These are phyloP conservation scores for Sungouiozyma ichnusensis DNA, from an alignment of 805 yeast genomes.

Conservation along the genomic window DNA sequence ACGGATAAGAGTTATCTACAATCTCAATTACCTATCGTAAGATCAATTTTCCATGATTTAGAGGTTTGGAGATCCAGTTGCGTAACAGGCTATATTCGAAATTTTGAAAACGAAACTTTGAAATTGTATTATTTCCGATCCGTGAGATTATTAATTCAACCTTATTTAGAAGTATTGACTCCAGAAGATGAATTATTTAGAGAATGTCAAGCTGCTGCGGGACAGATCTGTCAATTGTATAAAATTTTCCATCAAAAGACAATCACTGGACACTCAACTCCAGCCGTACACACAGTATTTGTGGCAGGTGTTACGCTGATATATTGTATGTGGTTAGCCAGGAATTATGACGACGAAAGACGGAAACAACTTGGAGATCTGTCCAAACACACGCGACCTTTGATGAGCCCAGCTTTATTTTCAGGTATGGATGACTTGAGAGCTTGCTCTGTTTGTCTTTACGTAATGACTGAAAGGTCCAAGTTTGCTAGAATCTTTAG, in stretches of 20 bases:
- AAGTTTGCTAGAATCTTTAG: constrained; percentile 51
- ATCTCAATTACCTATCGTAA: constrained; percentile 43
- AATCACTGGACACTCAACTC: constrained; percentile 51
- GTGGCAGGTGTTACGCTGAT: constrained; percentile 60
- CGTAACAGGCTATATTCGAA: constrained; percentile 29
- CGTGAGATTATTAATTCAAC: constrained; percentile 51
- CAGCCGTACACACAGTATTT: constrained; percentile 57
- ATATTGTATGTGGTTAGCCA: constrained; percentile 56
- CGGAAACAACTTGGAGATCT: constrained; percentile 45
- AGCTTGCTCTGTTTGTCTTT: constrained; percentile 53
- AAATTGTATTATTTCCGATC: constrained; percentile 50
- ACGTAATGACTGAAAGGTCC: constrained; percentile 58
- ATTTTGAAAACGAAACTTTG: constrained; percentile 49
- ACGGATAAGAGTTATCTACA: constrained; percentile 12
- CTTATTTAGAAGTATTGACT: constrained; percentile 49
- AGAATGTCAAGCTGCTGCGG: constrained; percentile 65
- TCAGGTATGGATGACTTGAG: constrained; percentile 52
- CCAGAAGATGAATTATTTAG: constrained; percentile 51
- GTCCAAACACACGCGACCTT: constrained; percentile 50
- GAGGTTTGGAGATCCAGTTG: constrained; percentile 45
- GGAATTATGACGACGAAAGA: constrained; percentile 49
- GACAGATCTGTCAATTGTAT: constrained; percentile 55
- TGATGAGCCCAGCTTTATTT: constrained; percentile 42
- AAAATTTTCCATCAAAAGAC: constrained; percentile 55
- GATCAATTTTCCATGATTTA: constrained; percentile 41